Percentiles rank a stretch among this genome's conserved stretches.
These are phyloP conservation scores for Malassezia pachydermatis DNA, from an alignment of 1,284 basidiomycete species.

Conservation along the genomic window DNA sequence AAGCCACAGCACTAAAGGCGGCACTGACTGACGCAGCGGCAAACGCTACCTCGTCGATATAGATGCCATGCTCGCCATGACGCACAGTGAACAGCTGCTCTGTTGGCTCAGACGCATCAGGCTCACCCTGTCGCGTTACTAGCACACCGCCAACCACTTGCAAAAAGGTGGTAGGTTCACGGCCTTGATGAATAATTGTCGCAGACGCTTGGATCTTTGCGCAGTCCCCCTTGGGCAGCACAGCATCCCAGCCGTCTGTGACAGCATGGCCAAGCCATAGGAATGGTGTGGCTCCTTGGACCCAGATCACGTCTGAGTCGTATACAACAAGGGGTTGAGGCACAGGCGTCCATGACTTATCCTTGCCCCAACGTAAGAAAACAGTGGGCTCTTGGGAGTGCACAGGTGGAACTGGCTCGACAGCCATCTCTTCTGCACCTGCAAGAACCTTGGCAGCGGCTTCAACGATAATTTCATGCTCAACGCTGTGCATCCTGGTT, in stretches of 20 bases:
- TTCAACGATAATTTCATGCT: constrained; percentile 85
- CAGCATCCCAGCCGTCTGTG: neutral
- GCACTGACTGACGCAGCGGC: constrained; percentile 3
- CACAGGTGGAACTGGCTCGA: neutral
- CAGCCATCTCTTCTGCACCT: constrained; percentile 3
- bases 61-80: neutral
- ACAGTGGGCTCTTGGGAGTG: neutral
- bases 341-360: neutral
- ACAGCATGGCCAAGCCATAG: constrained; percentile 5
- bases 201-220: neutral
- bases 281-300: neutral
- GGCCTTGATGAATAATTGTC: constrained; percentile 1
- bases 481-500: constrained; percentile 65
- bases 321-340: neutral
- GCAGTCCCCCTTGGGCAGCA: neutral
- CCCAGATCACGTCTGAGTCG: constrained; percentile 3
- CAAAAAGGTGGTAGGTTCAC: constrained; percentile 4
- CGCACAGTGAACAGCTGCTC: constrained; percentile 6
- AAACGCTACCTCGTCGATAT: constrained; percentile 5
- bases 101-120: neutral
- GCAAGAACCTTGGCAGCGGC: constrained; percentile 25
- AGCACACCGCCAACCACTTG: neutral
- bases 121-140: neutral
- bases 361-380: neutral
- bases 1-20: constrained; percentile 10